Conservation (phyloP, 768 basidiomycete genomes). For the Auricularia heimuer region DNA sequence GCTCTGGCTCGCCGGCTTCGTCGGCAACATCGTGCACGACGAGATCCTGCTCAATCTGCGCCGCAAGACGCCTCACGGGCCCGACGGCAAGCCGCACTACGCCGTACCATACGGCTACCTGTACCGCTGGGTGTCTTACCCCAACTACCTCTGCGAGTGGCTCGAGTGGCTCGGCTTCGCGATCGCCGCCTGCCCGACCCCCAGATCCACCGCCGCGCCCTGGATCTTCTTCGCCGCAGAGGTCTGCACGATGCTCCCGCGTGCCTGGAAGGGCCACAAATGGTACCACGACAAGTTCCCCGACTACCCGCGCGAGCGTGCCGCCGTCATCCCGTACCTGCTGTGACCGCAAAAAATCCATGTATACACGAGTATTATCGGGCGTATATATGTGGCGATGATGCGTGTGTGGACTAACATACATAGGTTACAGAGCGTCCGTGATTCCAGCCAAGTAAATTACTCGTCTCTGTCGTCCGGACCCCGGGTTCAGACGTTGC, state of each 20-base stretch:
- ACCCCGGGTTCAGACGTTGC: no score
- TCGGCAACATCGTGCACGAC: slow-evolving; percentile 80
- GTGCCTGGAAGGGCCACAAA: slow-evolving; percentile 68
- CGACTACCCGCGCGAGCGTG: slow-evolving; percentile 70
- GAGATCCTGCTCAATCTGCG: slow-evolving; percentile 81
- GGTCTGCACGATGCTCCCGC: slow-evolving; percentile 66
- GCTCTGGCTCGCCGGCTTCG: slow-evolving; percentile 64
- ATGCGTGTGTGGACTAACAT: no score
- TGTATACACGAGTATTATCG: neutral
- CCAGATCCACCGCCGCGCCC: slow-evolving; percentile 49
- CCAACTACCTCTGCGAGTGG: slow-evolving; percentile 95
- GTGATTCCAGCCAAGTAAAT: no score
- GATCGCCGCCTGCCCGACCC: slow-evolving; percentile 52
- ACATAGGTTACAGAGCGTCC: no score
- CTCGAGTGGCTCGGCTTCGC: slow-evolving; percentile 87
- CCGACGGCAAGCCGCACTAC: slow-evolving; percentile 37
- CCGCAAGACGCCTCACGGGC: slow-evolving; percentile 37
- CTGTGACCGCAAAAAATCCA: slow-evolving; percentile 27
- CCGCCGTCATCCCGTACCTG: slow-evolving; percentile 70
- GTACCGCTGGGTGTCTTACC: slow-evolving; percentile 74
- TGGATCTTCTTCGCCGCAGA: slow-evolving; percentile 74
- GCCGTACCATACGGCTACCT: slow-evolving; percentile 73
- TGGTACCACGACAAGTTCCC: slow-evolving; percentile 81
- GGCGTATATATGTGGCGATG: no score
- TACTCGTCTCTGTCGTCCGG: no score